These are phyloP conservation scores for Fistulinella staudtii DNA, from an alignment of 1,284 basidiomycete genomes.

Conservation along the genomic window DNA sequence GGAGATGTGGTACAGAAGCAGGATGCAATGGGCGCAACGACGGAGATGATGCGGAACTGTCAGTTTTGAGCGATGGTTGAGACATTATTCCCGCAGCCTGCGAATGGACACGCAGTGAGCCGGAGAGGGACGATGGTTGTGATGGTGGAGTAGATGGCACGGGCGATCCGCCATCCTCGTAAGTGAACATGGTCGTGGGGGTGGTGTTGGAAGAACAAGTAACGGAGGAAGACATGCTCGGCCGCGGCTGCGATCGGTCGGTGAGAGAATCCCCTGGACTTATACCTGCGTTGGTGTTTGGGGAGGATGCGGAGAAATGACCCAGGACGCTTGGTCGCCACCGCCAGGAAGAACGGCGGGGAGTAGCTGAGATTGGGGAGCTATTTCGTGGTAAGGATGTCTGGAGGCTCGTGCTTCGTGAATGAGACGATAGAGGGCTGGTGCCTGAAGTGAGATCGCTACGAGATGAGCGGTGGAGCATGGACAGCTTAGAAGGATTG, in stretches of 20 bases:
- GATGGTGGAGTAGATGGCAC: conserved; percentile 42
- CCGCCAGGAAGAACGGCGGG: conserved; percentile 35
- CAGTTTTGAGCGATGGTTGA: conserved; percentile 31
- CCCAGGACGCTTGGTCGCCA: conserved; percentile 61
- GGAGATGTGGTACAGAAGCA: conserved; percentile 37
- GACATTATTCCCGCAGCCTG: conserved; percentile 26
- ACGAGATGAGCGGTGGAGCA: conserved; percentile 42
- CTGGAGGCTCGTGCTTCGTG: conserved; percentile 43
- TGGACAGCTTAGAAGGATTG: conserved; percentile 40
- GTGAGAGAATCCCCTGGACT: conserved; percentile 38
- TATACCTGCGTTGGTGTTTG: conserved; percentile 38
- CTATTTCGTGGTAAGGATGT: conserved; percentile 18
- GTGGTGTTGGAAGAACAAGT: conserved; percentile 51
- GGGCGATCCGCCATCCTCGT: conserved; percentile 24
- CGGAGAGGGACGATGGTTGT: conserved; percentile 43
- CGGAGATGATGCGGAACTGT: conserved; percentile 31
- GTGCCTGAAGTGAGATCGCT: conserved; percentile 31
- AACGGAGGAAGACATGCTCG: conserved; percentile 62
- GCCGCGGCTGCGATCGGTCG: conserved; percentile 57
- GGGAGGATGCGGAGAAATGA: conserved; percentile 47
- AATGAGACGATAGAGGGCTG: conserved; percentile 36
- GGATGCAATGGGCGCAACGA: conserved; percentile 40
- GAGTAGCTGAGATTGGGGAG: conserved; percentile 15
- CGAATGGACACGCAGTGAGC: conserved; percentile 46
- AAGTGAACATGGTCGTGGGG: conserved; percentile 35